These are phyloP conservation scores for Trypanosoma rangeli DNA, from an alignment of 208 protist genomes.

Conservation along the genomic window DNA sequence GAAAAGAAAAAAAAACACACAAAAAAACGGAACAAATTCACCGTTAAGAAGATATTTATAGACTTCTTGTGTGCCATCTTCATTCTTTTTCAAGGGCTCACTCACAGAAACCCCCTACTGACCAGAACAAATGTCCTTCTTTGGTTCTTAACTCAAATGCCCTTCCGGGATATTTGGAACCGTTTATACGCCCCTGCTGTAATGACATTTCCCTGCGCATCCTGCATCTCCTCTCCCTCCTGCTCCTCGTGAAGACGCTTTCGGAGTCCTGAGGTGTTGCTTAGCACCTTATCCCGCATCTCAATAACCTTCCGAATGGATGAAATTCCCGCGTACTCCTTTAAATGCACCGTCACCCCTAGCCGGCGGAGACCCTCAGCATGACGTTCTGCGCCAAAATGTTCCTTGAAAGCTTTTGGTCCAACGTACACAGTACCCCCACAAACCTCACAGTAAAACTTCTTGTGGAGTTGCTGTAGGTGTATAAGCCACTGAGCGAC, in stretches of 20 bases:
- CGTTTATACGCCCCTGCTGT: constrained; percentile 60
- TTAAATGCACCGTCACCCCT: constrained; percentile 67
- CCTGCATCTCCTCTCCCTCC: constrained; percentile 84
- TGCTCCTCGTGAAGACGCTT: constrained; percentile 68
- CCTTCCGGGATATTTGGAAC: constrained; percentile 43
- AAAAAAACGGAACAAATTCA: no score
- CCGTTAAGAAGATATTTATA: no score
- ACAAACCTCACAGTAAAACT: constrained; percentile 82
- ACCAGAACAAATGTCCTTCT: no score
- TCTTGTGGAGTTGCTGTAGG: constrained; percentile 84
- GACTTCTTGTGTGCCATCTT: no score
- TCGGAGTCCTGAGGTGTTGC: constrained; percentile 35
- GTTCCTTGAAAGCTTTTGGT: constrained; percentile 82
- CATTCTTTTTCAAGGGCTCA: no score
- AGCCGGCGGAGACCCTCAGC: constrained; percentile 77
- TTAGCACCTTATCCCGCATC: constrained; percentile 59
- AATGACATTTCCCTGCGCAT: constrained; percentile 78
- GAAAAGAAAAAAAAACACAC: no score
- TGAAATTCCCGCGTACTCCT: constrained; percentile 75
- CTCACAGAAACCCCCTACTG: no score
- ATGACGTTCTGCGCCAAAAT: constrained; percentile 84
- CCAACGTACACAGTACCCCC: constrained; percentile 86
- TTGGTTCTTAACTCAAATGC: constrained; percentile 1
- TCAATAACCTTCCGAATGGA: constrained; percentile 73
- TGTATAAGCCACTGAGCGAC: constrained; percentile 80